Evolutionary conservation across 148 eudicot species (phyloP), one percentile per base, ranked within the genome.

Genomic region (Camellia lanceoleosa): DNA sequence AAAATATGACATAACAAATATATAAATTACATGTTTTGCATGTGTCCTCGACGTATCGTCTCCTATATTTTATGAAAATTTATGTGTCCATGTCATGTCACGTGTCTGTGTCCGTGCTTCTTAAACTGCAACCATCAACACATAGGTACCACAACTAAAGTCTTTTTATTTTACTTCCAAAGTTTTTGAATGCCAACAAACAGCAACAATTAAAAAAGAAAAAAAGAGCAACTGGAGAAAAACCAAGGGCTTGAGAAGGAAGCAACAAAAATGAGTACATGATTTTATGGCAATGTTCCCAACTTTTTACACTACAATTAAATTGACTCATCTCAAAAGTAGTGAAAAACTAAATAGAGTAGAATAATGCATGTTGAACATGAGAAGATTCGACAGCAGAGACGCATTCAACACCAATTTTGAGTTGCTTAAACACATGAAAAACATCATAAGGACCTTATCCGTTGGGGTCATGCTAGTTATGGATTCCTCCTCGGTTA

Each of bases 391-490:
- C 20, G 78, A 46, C 41, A 0, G 5, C 44, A 10, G 30, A 62
- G 2, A 60, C 3, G 19, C 7, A 38, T 30, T 67, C 74, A 68
- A 9, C 56, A 70, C 13, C 30, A 43, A 74, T 52, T 38, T 46
- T 46, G 30, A 61, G 72, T 38, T 49, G 23, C 85, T 44, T 55
- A 75, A 49, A 30, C 23, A 12, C 3, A 71, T 65, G 20, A 68
- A 43, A 69, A 56, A 49, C 73, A 69, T 51, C 66, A 58, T 19
- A 85, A 71, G 51, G 51, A 96, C 98, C 98, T 92, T 96, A 44
- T 96, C 94, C 19, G 86, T 84, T 55, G 94, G 88, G 81, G 89
- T 87, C 86, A 87, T 44, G 85, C 86, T 93, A 60, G 90, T 70
- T 61, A 89, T 84, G 47, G 95, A 77, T 76, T 90, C 97, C 12